Evolutionary conservation across 805 yeast species (phyloP).

Genomic region (Pichia phayaonensis): DNA sequence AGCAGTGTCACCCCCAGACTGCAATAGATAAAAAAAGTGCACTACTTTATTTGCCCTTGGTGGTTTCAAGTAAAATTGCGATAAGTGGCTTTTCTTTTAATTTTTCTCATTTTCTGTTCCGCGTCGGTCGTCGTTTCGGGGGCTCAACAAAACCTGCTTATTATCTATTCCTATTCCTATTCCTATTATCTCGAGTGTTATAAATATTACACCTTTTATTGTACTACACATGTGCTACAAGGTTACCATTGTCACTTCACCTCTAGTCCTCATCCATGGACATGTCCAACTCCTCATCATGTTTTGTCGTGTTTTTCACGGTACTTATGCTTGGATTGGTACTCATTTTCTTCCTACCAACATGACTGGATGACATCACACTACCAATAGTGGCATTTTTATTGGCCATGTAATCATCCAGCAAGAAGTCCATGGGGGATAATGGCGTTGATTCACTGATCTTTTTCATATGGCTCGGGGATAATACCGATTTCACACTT

Average conservation of each 20-base stretch:
- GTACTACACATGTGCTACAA: too few relatives aligned
- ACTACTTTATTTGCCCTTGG: neutral
- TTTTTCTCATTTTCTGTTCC: too few relatives aligned
- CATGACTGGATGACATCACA: neutral
- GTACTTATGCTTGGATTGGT: constrained; percentile 1
- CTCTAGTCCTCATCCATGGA: constrained; percentile 4
- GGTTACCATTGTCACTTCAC: neutral
- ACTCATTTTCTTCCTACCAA: neutral
- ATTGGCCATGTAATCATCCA: constrained; percentile 14
- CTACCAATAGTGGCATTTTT: neutral
- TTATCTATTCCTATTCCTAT: too few relatives aligned
- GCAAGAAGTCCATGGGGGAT: constrained; percentile 30
- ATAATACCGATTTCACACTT: constrained; percentile 21
- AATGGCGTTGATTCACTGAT: constrained; percentile 28
- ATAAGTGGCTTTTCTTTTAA: neutral
- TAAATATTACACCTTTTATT: too few relatives aligned
- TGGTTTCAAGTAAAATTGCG: neutral
- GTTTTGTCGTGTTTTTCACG: neutral
- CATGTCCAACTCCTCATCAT: constrained; percentile 4
- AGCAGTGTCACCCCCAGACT: neutral
- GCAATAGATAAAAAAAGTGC: neutral
- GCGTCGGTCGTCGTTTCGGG: neutral
- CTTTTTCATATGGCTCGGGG: constrained; percentile 26
- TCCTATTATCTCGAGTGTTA: too few relatives aligned
- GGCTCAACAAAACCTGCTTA: neutral